Conservation (phyloP, 139 green algal species). For the Chlorella sp. region DNA sequence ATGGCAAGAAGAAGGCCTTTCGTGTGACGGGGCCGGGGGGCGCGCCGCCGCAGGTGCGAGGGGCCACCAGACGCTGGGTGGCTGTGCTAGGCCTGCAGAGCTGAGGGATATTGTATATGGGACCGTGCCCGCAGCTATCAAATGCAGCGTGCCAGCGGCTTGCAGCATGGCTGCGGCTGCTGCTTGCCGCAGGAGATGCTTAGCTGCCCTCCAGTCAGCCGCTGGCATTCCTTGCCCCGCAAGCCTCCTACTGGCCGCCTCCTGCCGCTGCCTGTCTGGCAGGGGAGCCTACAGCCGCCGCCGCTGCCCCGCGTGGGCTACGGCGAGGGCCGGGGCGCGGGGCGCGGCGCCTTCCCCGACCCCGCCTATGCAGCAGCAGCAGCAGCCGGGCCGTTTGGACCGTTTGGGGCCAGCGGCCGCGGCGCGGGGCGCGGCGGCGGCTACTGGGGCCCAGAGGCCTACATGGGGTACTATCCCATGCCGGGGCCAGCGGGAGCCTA, state of each 20-base stretch:
- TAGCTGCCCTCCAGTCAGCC: too few relatives aligned
- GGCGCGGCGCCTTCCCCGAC: background rate
- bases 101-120: too few relatives aligned
- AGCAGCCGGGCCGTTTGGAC: constrained; percentile 19
- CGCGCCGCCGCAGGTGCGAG: constrained; percentile 68
- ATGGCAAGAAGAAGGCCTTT: constrained; percentile 92
- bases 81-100: background rate
- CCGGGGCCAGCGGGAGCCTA: background rate
- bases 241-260: background rate
- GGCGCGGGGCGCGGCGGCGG: background rate
- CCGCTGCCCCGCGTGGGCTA: constrained; percentile 11
- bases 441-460: constrained; percentile 29
- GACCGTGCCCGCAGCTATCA: too few relatives aligned
- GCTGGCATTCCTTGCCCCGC: too few relatives aligned
- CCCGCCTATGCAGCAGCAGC: constrained; percentile 27
- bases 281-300: constrained; percentile 32
- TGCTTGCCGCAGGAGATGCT: too few relatives aligned
- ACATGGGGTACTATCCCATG: constrained; percentile 35
- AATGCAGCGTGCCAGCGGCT: too few relatives aligned
- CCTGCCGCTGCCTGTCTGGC: background rate
- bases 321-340: background rate
- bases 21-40: constrained; percentile 90
- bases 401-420: background rate
- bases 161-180: too few relatives aligned
- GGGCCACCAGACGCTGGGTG: background rate